Evolutionary conservation across 2,329 filamentous ascomycete species (phyloP).

Genomic region (Sclerotinia borealis): DNA sequence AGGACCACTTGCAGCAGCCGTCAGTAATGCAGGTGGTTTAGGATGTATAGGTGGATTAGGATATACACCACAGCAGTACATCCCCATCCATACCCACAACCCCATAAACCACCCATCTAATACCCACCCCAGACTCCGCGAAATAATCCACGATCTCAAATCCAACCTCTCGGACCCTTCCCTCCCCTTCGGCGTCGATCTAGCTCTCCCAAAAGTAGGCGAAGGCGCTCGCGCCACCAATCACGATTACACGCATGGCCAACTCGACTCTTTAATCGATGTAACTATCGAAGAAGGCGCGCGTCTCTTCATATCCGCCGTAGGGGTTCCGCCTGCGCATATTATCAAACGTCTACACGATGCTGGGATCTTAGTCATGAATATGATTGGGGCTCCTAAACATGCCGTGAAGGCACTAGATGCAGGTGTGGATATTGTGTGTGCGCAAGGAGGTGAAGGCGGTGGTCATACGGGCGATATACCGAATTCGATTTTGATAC

Average conservation of each 20-base stretch:
- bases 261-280: conserved; percentile 80
- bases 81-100: neutral
- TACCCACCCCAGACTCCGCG: conserved; percentile 47
- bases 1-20: conserved; percentile 72
- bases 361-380: conserved; percentile 83
- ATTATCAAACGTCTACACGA: conserved; percentile 73
- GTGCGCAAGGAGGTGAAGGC: conserved; percentile 87
- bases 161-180: conserved; percentile 57
- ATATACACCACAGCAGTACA: conserved; percentile 52
- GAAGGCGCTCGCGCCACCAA: conserved; percentile 82
- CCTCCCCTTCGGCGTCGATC: conserved; percentile 84
- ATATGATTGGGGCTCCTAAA: conserved; percentile 92
- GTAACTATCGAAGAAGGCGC: conserved; percentile 83
- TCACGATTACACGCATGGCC: conserved; percentile 89
- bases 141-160: conserved; percentile 84
- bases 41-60: conserved; percentile 67
- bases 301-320: conserved; percentile 77
- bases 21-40: conserved; percentile 70
- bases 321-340: conserved; percentile 72
- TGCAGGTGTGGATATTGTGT: conserved; percentile 83
- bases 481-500: conserved; percentile 78
- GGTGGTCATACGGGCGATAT: conserved; percentile 90
- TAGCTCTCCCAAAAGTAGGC: conserved; percentile 85
- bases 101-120: neutral
- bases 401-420: conserved; percentile 86